Conservation (phyloP, 441 rosid genomes). For the Melastoma candidum region DNA sequence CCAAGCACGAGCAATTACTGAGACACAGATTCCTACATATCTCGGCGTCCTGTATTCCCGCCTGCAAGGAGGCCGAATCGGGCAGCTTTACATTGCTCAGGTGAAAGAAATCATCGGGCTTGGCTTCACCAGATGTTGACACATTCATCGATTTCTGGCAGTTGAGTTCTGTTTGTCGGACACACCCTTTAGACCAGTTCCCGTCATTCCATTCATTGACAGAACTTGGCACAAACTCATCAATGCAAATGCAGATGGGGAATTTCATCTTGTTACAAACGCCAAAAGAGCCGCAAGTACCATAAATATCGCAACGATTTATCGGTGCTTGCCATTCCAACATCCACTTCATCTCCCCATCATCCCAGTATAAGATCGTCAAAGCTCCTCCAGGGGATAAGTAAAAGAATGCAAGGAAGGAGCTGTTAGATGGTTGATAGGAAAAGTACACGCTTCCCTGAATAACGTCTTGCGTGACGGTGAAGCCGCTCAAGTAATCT, state of each 20-base stretch:
- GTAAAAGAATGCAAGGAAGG: background rate
- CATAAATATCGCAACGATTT: background rate
- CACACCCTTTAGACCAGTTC: constrained; percentile 6
- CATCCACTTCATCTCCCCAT: background rate
- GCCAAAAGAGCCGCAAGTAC: constrained; percentile 1
- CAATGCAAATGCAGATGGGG: constrained; percentile 1
- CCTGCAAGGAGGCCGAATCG: background rate
- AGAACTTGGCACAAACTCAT: constrained; percentile 3
- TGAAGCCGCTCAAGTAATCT: background rate
- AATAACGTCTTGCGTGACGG: background rate
- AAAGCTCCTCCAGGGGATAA: background rate
- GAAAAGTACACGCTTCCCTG: background rate
- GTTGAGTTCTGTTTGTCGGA: background rate
- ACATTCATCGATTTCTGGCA: background rate
- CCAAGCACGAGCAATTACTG: constrained; percentile 4
- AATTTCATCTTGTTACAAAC: background rate
- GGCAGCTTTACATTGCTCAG: constrained; percentile 4
- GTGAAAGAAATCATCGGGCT: background rate
- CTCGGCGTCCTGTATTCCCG: background rate
- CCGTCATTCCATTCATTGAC: constrained; percentile 4
- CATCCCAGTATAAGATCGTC: background rate
- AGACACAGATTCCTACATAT: constrained; percentile 3
- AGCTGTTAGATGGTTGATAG: background rate
- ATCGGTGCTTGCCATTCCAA: background rate
- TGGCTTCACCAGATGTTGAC: background rate